Evolutionary conservation across 1,284 basidiomycete genomes (phyloP), one percentile per base, ranked within the genome.

Genomic region (Rhodotorula mucilaginosa): DNA sequence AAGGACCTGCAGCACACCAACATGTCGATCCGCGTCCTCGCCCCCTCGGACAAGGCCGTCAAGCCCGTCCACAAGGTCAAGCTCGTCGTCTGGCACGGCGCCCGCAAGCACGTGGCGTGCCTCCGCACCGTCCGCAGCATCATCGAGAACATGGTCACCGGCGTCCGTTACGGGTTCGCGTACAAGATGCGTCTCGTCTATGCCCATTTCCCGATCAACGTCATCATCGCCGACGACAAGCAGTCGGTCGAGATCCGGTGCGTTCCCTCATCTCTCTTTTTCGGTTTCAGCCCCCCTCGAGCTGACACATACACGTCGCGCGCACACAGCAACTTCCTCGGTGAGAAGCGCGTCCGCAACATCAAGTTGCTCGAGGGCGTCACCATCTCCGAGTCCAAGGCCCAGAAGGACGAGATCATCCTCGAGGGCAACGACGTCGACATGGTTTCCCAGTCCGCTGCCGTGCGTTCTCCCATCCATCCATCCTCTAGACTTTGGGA

Each of bases 141-240:
- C 79, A 95, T 99, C 80, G 88, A 88, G 82, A 99, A 99, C 87
- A 94, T 99, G 94, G 88, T 99, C 83, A 95, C 86, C 79, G 96
- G 95, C 79, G 94, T 97, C 74, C 98, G 94, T 67, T 92, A 94
- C 90, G 97, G 96, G 76, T 99, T 98, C 90, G 89, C 90, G 81
- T 99, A 99, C 89, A 99, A 99, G 90, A 96, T 97, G 93, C 91
- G 82, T 66, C 79, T 95, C 52, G 97, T 99, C 71, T 99, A 99
- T 82, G 97, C 97, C 80, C 97, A 99, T 88, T 99, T 99, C 88
- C 97, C 97, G 77, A 97, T 99, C 87, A 99, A 99, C 87, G 90
- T 92, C 82, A 98, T 99, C 83, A 93, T 98, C 81, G 89, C 91
- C 82, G 89, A 91, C 58, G 84, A 85, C 79, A 93, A 92, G 70